Evolutionary conservation across 2,329 filamentous ascomycete genomes (phyloP).

Genomic region (Penicillium frequentans): DNA sequence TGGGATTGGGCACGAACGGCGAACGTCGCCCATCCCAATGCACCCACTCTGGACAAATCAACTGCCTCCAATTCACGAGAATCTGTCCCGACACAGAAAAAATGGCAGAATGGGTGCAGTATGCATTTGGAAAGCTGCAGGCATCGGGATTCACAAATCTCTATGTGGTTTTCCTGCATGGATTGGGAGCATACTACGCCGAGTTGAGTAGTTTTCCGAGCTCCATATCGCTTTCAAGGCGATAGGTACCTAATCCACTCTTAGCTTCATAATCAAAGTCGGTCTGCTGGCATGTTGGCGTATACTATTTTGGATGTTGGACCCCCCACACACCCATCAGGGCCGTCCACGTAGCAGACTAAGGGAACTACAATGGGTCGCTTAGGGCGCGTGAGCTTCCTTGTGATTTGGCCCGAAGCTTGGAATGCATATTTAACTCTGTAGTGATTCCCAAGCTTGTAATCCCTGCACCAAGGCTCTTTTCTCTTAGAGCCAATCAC

Average conservation of each 20-base stretch:
- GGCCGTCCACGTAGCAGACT: constrained; percentile 36
- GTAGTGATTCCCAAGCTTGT: neutral
- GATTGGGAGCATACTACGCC: neutral
- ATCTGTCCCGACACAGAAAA: neutral
- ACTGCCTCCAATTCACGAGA: neutral
- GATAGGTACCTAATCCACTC: neutral
- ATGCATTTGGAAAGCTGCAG: neutral
- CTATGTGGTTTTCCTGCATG: neutral
- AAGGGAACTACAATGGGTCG: constrained; percentile 22
- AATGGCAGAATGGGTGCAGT: neutral
- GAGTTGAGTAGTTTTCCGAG: neutral
- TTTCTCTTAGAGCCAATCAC: neutral
- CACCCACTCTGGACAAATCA: neutral
- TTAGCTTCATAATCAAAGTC: constrained; percentile 7
- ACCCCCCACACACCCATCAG: constrained; percentile 27
- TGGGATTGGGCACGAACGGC: constrained; percentile 26
- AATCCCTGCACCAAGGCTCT: neutral
- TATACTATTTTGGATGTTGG: neutral
- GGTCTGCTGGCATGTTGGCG: constrained; percentile 15
- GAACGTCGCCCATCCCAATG: constrained; percentile 4
- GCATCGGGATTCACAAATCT: neutral
- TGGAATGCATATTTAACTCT: neutral
- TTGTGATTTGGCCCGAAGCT: constrained; percentile 5
- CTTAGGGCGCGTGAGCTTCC: constrained; percentile 1
- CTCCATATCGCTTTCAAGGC: neutral